phyloP scores from a whole-genome alignment of 2,329 filamentous ascomycete species.

The Dothistroma pini region DNA sequence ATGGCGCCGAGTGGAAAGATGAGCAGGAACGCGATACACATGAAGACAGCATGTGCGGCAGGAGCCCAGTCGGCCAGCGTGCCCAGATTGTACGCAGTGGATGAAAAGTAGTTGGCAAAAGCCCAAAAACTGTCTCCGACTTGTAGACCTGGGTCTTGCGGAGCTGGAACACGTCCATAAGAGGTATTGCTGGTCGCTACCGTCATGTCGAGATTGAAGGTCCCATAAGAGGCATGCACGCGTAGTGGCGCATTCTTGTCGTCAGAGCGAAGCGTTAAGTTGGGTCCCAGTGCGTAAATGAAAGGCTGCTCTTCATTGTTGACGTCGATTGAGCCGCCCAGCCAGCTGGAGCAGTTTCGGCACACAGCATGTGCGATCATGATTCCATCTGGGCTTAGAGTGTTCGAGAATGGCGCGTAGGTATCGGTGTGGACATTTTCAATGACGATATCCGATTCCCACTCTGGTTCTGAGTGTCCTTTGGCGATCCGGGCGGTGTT shows the following conservation, averaged over 20 bases:
- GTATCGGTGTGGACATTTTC: slow-evolving; percentile 33
- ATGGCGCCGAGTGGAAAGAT: slow-evolving; percentile 37
- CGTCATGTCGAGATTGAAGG: slow-evolving; percentile 42
- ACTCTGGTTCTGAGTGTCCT: slow-evolving; percentile 37
- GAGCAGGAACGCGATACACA: slow-evolving; percentile 37
- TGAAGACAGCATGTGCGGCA: slow-evolving; percentile 33
- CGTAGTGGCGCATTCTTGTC: slow-evolving; percentile 35
- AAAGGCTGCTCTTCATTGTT: slow-evolving; percentile 36
- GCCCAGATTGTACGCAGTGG: slow-evolving; percentile 27
- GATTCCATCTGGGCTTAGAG: slow-evolving; percentile 23
- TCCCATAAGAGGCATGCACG: slow-evolving; percentile 39
- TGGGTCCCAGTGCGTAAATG: slow-evolving; percentile 43
- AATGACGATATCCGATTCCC: slow-evolving; percentile 30
- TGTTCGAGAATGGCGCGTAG: slow-evolving; percentile 32
- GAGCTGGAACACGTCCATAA: slow-evolving; percentile 37
- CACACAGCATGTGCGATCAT: slow-evolving; percentile 38
- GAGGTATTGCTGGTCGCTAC: slow-evolving; percentile 33
- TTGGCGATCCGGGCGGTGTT: slow-evolving; percentile 37
- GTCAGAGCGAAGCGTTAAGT: slow-evolving; percentile 29
- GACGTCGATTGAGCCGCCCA: slow-evolving; percentile 35
- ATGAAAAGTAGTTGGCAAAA: slow-evolving; percentile 26
- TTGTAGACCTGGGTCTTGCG: slow-evolving; percentile 21
- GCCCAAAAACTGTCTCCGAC: slow-evolving; percentile 25
- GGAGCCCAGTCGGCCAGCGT: slow-evolving; percentile 19
- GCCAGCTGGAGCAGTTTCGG: slow-evolving; percentile 39